Percentiles rank a stretch among this genome's conserved stretches.
Conservation (phyloP, 2,329 filamentous ascomycete genomes). For the Arthroderma sp. region DNA sequence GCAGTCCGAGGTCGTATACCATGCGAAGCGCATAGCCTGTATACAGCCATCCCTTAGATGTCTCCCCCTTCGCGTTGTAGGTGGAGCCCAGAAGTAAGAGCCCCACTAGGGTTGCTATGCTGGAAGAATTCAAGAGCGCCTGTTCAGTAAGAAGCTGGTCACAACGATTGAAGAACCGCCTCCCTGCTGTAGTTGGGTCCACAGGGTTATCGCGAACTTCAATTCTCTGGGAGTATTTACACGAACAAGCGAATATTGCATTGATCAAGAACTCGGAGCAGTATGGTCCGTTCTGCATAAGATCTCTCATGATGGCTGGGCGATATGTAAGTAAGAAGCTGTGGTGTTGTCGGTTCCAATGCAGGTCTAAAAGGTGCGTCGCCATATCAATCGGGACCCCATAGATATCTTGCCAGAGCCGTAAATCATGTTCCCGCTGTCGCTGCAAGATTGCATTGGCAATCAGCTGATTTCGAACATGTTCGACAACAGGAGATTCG, state of each 20-base stretch:
- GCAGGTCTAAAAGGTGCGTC: slow-evolving; percentile 26
- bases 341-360: slow-evolving; percentile 30
- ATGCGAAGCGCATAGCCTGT: slow-evolving; percentile 30
- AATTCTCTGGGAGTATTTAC: slow-evolving; percentile 26
- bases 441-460: slow-evolving; percentile 14
- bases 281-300: slow-evolving; percentile 23
- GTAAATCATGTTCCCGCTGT: slow-evolving; percentile 12
- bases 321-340: slow-evolving; percentile 28
- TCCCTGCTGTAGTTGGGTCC: slow-evolving; percentile 24
- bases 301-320: slow-evolving; percentile 26
- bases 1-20: slow-evolving; percentile 29
- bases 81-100: slow-evolving; percentile 20
- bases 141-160: slow-evolving; percentile 24
- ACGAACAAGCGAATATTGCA: slow-evolving; percentile 30
- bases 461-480: slow-evolving; percentile 13
- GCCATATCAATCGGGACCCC: slow-evolving; percentile 19
- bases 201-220: slow-evolving; percentile 22
- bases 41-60: slow-evolving; percentile 26
- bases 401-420: slow-evolving; percentile 8
- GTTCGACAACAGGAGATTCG: slow-evolving; percentile 8
- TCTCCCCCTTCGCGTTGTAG: slow-evolving; percentile 14
- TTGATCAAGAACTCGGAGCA: slow-evolving; percentile 28
- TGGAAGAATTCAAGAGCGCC: slow-evolving; percentile 20
- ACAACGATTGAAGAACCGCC: slow-evolving; percentile 27
- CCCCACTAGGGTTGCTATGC: slow-evolving; percentile 27